Conservation (phyloP, 768 basidiomycete genomes). For the Hypholoma fasciculare region DNA sequence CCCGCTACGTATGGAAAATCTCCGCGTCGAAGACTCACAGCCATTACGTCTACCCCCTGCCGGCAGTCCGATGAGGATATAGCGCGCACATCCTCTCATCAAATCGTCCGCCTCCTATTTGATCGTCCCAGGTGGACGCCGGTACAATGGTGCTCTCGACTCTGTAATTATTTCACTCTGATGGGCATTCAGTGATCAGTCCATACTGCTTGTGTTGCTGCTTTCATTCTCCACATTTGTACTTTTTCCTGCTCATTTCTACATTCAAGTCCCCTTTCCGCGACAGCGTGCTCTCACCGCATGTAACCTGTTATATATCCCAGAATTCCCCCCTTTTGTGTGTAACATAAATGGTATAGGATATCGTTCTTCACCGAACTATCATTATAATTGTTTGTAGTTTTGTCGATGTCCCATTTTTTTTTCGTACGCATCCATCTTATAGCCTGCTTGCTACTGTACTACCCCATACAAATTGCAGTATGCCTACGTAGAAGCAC, state of each 20-base stretch:
- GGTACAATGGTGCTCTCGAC: neutral
- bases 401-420: too few species aligned
- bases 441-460: too few species aligned
- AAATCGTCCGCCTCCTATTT: neutral
- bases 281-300: neutral
- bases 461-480: too few species aligned
- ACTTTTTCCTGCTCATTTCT: neutral
- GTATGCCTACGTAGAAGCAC: too few species aligned
- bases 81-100: neutral
- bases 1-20: conserved; percentile 22
- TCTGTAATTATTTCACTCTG: neutral
- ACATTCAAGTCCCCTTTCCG: neutral
- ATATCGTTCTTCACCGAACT: neutral
- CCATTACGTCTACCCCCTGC: conserved; percentile 1
- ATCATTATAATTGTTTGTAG: neutral
- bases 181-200: neutral
- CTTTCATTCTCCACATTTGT: neutral
- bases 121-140: neutral
- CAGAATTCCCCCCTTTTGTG: neutral
- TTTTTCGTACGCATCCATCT: too few species aligned
- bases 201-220: neutral
- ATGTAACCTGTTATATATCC: neutral
- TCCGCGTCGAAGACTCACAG: conserved; percentile 16
- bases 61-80: conserved; percentile 17
- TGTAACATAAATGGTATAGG: neutral